These are phyloP conservation scores for Nitzschia palea DNA, from an alignment of 108 stramenopile genomes.

Conservation along the genomic window DNA sequence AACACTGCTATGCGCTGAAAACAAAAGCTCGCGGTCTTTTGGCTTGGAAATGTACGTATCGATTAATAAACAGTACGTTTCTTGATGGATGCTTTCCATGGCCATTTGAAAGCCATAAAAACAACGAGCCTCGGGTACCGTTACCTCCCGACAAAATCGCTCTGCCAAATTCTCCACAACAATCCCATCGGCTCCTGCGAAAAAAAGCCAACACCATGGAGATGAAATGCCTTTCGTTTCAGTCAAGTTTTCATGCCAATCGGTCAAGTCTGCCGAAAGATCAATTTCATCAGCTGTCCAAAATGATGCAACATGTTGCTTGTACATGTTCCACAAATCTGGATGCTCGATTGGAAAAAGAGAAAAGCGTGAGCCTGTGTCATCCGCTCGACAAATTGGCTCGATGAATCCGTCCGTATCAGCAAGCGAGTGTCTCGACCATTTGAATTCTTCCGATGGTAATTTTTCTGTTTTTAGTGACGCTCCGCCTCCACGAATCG, in stretches of 20 bases:
- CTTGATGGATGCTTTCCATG: slow-evolving; percentile 91
- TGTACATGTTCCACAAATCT: slow-evolving; percentile 97
- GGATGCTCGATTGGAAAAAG: slow-evolving; percentile 89
- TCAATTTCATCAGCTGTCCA: slow-evolving; percentile 99
- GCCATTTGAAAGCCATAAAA: slow-evolving; percentile 96
- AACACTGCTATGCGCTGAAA: slow-evolving; percentile 68
- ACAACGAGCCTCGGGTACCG: slow-evolving; percentile 84
- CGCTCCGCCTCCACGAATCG: slow-evolving; percentile 1
- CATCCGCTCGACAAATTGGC: slow-evolving; percentile 75
- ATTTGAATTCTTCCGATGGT: slow-evolving; percentile 14
- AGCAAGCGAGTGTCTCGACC: slow-evolving; percentile 33
- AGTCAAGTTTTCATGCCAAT: slow-evolving; percentile 89
- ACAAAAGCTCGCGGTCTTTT: slow-evolving; percentile 63
- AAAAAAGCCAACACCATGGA: slow-evolving; percentile 84
- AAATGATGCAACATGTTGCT: slow-evolving; percentile 95
- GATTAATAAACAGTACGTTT: slow-evolving; percentile 87
- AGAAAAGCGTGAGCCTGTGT: slow-evolving; percentile 80
- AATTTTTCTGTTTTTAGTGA: not conserved
- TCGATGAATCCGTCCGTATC: slow-evolving; percentile 54
- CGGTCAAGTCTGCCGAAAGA: slow-evolving; percentile 83
- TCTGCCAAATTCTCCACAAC: slow-evolving; percentile 88
- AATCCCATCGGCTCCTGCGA: slow-evolving; percentile 91
- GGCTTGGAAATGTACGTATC: slow-evolving; percentile 86
- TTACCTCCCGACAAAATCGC: slow-evolving; percentile 84
- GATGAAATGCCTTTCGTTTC: slow-evolving; percentile 88